Conservation (phyloP, 208 protist genomes). For the Trypanosoma vivax region DNA sequence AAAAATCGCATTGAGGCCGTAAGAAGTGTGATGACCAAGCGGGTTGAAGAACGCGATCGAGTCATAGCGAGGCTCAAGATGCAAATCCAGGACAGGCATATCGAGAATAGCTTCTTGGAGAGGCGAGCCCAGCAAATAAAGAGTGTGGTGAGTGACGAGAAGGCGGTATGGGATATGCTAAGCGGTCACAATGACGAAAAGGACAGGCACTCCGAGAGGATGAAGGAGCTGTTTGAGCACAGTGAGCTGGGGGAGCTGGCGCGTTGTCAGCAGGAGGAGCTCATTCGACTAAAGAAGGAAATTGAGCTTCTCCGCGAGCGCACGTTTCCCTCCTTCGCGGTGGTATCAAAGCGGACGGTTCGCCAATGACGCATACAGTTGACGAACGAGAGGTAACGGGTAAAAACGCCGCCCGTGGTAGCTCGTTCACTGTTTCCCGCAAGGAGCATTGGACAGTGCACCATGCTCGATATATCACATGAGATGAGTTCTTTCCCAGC, state of each 20-base stretch:
- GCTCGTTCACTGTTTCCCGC: too few species aligned
- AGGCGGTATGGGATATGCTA: conserved; percentile 48
- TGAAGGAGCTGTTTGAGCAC: conserved; percentile 67
- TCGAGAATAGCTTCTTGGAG: conserved; percentile 60
- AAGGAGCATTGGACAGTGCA: too few species aligned
- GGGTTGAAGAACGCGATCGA: conserved; percentile 62
- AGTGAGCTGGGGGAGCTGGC: conserved; percentile 83
- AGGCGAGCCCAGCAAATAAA: conserved; percentile 32
- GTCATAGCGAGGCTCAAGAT: conserved; percentile 44
- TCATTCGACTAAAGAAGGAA: conserved; percentile 71
- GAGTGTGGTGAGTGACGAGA: conserved; percentile 46
- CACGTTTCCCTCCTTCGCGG: conserved; percentile 89
- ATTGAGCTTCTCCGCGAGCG: conserved; percentile 84
- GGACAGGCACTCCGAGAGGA: conserved; percentile 22
- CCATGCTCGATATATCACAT: too few species aligned
- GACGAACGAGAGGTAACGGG: conserved; percentile 11
- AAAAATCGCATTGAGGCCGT: conserved; percentile 72
- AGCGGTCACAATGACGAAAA: conserved; percentile 56
- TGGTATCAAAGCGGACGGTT: conserved; percentile 76
- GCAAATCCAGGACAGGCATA: conserved; percentile 67
- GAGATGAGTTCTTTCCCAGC: too few species aligned
- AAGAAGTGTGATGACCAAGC: conserved; percentile 56
- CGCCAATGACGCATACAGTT: too few species aligned
- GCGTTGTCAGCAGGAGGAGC: conserved; percentile 81
- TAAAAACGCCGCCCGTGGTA: background rate